Percentiles rank a stretch among this genome's conserved stretches.
These are phyloP conservation scores for Cercospora sp. DNA, from an alignment of 2,329 filamentous ascomycete genomes.

Conservation along the genomic window DNA sequence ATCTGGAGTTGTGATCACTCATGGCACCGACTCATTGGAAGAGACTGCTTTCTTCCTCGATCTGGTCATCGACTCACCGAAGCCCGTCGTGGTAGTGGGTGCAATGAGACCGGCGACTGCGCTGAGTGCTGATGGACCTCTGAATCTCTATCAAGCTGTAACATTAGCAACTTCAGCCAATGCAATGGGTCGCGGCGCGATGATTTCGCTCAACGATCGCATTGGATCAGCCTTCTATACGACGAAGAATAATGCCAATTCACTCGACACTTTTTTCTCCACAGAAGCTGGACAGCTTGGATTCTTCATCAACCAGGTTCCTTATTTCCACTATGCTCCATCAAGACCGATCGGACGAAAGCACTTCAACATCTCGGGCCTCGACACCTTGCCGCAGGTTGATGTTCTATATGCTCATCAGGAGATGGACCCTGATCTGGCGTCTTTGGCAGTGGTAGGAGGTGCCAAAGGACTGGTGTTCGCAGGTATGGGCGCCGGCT, in stretches of 20 bases:
- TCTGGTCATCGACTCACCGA: slow-evolving; percentile 56
- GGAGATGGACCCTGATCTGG: slow-evolving; percentile 48
- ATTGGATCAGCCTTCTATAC: slow-evolving; percentile 60
- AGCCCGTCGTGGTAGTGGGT: slow-evolving; percentile 62
- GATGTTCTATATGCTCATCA: slow-evolving; percentile 60
- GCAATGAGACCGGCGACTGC: slow-evolving; percentile 65
- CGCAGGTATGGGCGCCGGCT: slow-evolving; percentile 58
- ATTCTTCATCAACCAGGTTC: slow-evolving; percentile 58
- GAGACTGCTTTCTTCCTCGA: slow-evolving; percentile 66
- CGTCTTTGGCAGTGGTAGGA: slow-evolving; percentile 50
- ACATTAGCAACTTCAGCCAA: slow-evolving; percentile 53
- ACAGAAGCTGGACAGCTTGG: slow-evolving; percentile 60
- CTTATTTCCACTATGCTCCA: slow-evolving; percentile 61
- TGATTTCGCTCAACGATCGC: slow-evolving; percentile 64
- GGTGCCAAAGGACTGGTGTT: slow-evolving; percentile 58
- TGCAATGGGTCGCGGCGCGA: slow-evolving; percentile 55
- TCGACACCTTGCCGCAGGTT: slow-evolving; percentile 52
- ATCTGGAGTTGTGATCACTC: slow-evolving; percentile 58
- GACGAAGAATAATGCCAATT: slow-evolving; percentile 64
- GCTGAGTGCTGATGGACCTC: slow-evolving; percentile 62
- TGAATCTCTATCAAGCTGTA: slow-evolving; percentile 62
- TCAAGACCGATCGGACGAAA: slow-evolving; percentile 51
- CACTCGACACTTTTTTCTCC: slow-evolving; percentile 62
- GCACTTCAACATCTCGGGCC: slow-evolving; percentile 45
- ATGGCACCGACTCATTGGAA: slow-evolving; percentile 66